Percentiles rank a stretch among this genome's conserved stretches.
Evolutionary conservation across 2,329 filamentous ascomycete genomes (phyloP).

Genomic region (Aspergillus aculeatus): DNA sequence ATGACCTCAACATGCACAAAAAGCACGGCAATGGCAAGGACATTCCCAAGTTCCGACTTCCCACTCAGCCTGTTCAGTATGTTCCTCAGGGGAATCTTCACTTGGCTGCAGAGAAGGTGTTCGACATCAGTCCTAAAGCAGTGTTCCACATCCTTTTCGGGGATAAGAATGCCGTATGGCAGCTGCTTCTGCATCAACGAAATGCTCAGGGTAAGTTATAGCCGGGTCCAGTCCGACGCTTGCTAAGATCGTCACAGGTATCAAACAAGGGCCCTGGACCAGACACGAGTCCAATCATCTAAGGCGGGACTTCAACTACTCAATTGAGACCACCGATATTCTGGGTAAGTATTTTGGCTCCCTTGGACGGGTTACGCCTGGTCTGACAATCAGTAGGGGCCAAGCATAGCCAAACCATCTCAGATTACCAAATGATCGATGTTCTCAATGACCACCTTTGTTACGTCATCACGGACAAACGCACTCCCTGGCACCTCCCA

Average conservation of each 20-base stretch:
- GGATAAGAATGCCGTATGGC: conserved; percentile 92
- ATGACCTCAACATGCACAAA: conserved; percentile 54
- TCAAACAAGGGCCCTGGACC: conserved; percentile 84
- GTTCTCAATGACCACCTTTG: conserved; percentile 73
- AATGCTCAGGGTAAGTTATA: conserved; percentile 58
- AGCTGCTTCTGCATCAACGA: conserved; percentile 81
- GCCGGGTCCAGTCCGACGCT: background rate
- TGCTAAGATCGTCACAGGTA: conserved; percentile 48
- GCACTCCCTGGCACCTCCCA: conserved; percentile 79
- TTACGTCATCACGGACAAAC: conserved; percentile 65
- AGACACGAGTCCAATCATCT: conserved; percentile 68
- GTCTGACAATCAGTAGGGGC: conserved; percentile 33
- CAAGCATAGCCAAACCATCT: conserved; percentile 61
- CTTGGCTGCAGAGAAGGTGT: conserved; percentile 74
- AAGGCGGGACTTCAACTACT: conserved; percentile 77
- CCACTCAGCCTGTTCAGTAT: conserved; percentile 76
- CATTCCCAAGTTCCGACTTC: conserved; percentile 74
- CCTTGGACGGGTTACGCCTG: background rate
- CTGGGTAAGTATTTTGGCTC: conserved; percentile 51
- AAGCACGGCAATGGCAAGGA: conserved; percentile 42
- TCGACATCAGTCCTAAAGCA: conserved; percentile 88
- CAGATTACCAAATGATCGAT: conserved; percentile 85
- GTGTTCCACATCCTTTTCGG: conserved; percentile 96
- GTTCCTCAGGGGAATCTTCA: conserved; percentile 78
- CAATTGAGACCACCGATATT: conserved; percentile 66